These are phyloP conservation scores for Gossypium herbaceum DNA, from an alignment of 345 rosid species.

Conservation along the genomic window DNA sequence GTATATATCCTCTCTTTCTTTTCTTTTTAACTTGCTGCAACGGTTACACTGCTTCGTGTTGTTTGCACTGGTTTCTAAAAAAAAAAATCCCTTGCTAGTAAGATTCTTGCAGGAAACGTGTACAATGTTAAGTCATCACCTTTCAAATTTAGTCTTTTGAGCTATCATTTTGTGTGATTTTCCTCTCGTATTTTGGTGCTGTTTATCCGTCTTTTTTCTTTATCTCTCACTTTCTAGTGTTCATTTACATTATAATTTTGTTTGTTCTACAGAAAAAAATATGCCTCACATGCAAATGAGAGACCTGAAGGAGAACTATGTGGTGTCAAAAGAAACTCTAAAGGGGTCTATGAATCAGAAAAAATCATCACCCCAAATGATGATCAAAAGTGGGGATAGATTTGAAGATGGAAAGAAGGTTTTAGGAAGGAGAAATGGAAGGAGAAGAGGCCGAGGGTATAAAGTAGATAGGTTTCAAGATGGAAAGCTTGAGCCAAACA, in stretches of 20 bases:
- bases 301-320: conserved; percentile 21
- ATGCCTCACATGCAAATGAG: conserved; percentile 30
- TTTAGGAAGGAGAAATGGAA: conserved; percentile 14
- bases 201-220: neutral
- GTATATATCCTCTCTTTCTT: neutral
- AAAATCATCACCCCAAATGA: conserved; percentile 16
- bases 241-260: neutral
- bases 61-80: conserved; percentile 5
- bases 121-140: conserved; percentile 6
- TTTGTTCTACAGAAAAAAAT: conserved; percentile 12
- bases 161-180: conserved; percentile 15
- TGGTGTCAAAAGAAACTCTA: conserved; percentile 8
- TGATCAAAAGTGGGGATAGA: conserved; percentile 13
- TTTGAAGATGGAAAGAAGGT: conserved; percentile 19
- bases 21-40: neutral
- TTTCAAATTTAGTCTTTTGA: conserved; percentile 17
- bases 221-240: neutral
- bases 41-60: conserved; percentile 23
- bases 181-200: conserved; percentile 11
- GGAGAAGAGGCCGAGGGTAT: conserved; percentile 22
- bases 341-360: conserved; percentile 15
- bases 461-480: conserved; percentile 20
- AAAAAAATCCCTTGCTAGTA: neutral
- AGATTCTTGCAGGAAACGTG: conserved; percentile 19
- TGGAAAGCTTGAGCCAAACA: conserved; percentile 7